Base-by-base conservation (phyloP, 2,329 filamentous ascomycete species). In the Coniochaeta sp. region DNA sequence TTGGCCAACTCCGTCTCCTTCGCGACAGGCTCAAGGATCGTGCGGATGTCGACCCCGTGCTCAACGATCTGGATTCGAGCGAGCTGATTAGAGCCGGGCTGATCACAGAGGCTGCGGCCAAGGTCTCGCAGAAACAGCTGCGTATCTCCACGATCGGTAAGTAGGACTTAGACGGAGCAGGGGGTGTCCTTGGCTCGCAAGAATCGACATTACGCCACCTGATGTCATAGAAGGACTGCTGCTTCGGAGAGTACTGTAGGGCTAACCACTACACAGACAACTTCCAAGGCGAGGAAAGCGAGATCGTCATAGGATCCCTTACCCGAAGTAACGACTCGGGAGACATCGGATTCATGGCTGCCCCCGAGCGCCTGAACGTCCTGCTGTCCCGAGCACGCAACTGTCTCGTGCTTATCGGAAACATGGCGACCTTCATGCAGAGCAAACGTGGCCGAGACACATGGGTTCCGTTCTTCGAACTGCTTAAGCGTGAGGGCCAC, bases 241-340 rank as follows among this genome's bases (percentile, higher is more conserved):
- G 36, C 36, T 38, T 38, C 38, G 4, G 38, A n/a, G 5, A 17
- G 14, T 40, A 28, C 8, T 19, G 3, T 38, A n/a, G 10, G 36
- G 17, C 59, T 62, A 59, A 65, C 59, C 24, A 42, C 54, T 55
- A 10, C 26, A 22, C 62, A 87, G 89, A 92, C 62, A 92, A 92
- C 62, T 93, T 89, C 60, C 89, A 92, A 69, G 89, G 89, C 1
- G 89, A 92, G 66, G 89, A 93, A 64, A 86, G 83, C 40, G 84
- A 91, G 1, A 87, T 93, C 17, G 85, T 91, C 0, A 81, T 93
- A 8, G 82, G 77, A 0, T 88, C 86, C 0, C 70, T 92, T 12
- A 90, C 87, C 0, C 75, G 89, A 4, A 89, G 88, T 68, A 92
- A 92, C 63, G 60, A 66, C 0, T 67, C 68, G 0, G 81, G 83